These are phyloP conservation scores for Coemansia sp. DNA, from an alignment of 192 early-diverging fungal species.

Conservation along the genomic window DNA sequence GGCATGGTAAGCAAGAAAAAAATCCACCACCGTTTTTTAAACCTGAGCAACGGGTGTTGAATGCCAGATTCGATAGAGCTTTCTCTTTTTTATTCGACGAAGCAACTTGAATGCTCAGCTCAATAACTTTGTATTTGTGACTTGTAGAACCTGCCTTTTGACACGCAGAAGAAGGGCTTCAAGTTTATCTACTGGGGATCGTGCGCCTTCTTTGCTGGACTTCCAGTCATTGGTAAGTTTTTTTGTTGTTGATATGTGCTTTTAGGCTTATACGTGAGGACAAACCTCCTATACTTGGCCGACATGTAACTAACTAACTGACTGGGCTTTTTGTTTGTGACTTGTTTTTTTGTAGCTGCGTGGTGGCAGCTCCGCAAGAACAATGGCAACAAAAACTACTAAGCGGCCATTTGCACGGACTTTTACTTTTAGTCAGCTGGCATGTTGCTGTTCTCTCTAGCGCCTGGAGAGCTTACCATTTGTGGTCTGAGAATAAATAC, in stretches of 20 bases:
- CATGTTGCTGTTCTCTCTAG: not conserved
- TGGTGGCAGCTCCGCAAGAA: slow-evolving; percentile 55
- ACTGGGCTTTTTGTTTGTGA: not conserved
- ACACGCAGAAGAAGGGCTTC: slow-evolving; percentile 48
- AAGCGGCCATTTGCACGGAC: too few species aligned
- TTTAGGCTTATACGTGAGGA: too few species aligned
- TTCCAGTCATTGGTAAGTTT: slow-evolving; percentile 42
- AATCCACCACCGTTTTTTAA: too few species aligned
- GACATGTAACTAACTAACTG: not conserved
- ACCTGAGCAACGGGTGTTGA: too few species aligned
- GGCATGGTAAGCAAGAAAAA: slow-evolving; percentile 44
- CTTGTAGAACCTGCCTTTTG: slow-evolving; percentile 50
- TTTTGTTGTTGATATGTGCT: too few species aligned
- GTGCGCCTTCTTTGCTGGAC: slow-evolving; percentile 26
- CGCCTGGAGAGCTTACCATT: not conserved
- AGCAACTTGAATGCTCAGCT: too few species aligned
- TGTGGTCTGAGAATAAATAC: not conserved
- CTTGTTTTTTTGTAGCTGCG: slow-evolving; percentile 19
- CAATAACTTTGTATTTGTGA: not conserved
- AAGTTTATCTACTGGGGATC: slow-evolving; percentile 53
- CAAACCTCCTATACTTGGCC: too few species aligned
- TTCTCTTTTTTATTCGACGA: too few species aligned
- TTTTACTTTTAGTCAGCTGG: too few species aligned
- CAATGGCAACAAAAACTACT: slow-evolving; percentile 49
- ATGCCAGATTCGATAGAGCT: not conserved